A percentile compares a stretch with the other conserved stretches of the same genome.
Conservation (phyloP, 2,329 filamentous ascomycete species). For the Penicillium olsonii region DNA sequence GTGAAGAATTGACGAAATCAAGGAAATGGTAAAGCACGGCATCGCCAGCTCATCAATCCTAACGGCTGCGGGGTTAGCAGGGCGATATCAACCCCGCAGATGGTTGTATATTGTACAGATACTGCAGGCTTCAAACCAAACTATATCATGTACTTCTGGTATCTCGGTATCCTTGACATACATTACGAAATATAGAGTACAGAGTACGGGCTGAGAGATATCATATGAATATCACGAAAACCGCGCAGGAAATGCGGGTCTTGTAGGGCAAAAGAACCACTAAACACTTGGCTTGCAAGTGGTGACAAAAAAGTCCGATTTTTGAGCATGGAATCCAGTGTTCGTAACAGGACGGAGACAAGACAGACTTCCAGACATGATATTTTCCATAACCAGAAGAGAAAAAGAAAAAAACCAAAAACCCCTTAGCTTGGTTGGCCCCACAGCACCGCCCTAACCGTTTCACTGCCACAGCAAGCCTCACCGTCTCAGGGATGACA, state of each 20-base stretch:
- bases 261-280: background rate
- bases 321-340: background rate
- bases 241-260: background rate
- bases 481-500: conserved; percentile 20
- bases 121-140: conserved; percentile 4
- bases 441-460: conserved; percentile 32
- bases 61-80: conserved; percentile 17
- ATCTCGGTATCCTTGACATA: background rate
- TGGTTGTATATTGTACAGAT: conserved; percentile 8
- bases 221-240: background rate
- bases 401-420: background rate
- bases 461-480: conserved; percentile 37
- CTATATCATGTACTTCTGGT: background rate
- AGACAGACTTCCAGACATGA: conserved; percentile 23
- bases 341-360: conserved; percentile 21
- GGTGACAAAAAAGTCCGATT: background rate
- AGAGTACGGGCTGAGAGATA: background rate
- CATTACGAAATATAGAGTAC: background rate
- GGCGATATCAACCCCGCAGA: conserved; percentile 17
- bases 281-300: background rate
- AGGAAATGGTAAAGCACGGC: conserved; percentile 19
- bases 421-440: conserved; percentile 14
- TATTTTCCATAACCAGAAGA: background rate
- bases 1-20: conserved; percentile 13
- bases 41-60: conserved; percentile 22